Evolutionary conservation across 352 stramenopile genomes (phyloP), one percentile per base, ranked within the genome.

Genomic region (Halophytophthora batemanensis): DNA sequence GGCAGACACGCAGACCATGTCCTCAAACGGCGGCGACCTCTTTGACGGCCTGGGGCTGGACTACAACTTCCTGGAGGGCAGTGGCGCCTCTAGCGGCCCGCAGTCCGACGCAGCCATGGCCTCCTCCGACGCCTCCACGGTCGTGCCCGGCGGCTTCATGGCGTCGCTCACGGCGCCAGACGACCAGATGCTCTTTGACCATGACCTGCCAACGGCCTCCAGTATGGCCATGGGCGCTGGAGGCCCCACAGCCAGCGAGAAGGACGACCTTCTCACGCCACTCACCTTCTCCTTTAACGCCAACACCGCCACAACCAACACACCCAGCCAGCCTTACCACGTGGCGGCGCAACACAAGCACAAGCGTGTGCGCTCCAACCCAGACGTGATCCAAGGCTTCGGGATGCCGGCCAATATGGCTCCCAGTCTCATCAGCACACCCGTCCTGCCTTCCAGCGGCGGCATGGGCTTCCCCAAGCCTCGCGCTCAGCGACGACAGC

Each of bases 331-430:
- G 12, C 61, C 55, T 38, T 84, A 82, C 54, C 70, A 60, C 42
- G 56, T 69, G 29, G 67, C 73, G 10, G 59, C 73, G 19, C 70
- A 82, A 52, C 70, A 84, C 53, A 74, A 74, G 45, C 73, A 84
- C 66, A 84, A 84, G 64, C 73, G 73, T 21, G 70, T 82, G 23
- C 58, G 66, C n/a, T 84, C 73, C 15, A 84, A 82, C 31, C 71
- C 73, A 21, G 73, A 84, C 61, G 66, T 82, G 49, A 45, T 82
- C 22, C 64, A 75, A 35, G 64, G 55, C 25, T 69, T 84, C 23
- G 50, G 55, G 22, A 60, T 75, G 45, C n/a, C 23, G 43, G 57
- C 57, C 21, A 61, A 58, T 34, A 68, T 69, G 67, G 50, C 67
- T 8, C 54, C 55, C 2, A 62, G 55, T 15, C 59, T 63, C 41